Base-by-base conservation (phyloP, 306 rosid species). In the Arachis hypogaea region DNA sequence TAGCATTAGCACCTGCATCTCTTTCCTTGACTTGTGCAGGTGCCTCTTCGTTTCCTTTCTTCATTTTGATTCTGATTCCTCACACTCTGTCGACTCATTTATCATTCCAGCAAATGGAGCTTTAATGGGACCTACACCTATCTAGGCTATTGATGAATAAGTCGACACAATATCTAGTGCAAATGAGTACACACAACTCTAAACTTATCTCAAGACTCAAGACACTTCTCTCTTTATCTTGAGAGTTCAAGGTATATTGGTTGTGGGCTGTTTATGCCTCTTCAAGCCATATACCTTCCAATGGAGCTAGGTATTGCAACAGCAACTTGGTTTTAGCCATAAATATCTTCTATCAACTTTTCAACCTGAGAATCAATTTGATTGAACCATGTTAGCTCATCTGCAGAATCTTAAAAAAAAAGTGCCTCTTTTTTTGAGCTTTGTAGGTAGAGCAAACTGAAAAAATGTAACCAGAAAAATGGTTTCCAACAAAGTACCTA, bases 251-350 rank as follows among this genome's bases (percentile, higher is more conserved):
- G 74, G 65, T 42, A 56, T 54, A 72, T 29, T 50, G 77, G 49
- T 57, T 77, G 79, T 59, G 84, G 75, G 78, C 82, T 58, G 46
- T 49, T 75, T 68, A 51, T 65, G 84, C 76, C 81, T 63, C 87
- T 81, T 83, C 87, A 81, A 75, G 68, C 78, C 12, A 56, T 72
- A 78, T 58, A 76, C 65, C 77, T 38, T 3, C 47, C 60, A 9
- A 4, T 51, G 66, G 74, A 66, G 41, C 55, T 54, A 55, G 29
- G 60, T 41, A 64, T 66, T 50, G 52, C 68, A 77, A 73, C 87
- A 60, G 44, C 60, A 69, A 42, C 28, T 73, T 65, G 12, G n/a
- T 46, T 59, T 33, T 63, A 47, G 43, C 54, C 74, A 67, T 42
- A 64, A 36, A 68, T 62, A 51, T 81, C 77, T 82, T 70, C 49